Evolutionary conservation across 2,329 filamentous ascomycete genomes (phyloP), one percentile per base, ranked within the genome.

Genomic region (Aureobasidium sp.): DNA sequence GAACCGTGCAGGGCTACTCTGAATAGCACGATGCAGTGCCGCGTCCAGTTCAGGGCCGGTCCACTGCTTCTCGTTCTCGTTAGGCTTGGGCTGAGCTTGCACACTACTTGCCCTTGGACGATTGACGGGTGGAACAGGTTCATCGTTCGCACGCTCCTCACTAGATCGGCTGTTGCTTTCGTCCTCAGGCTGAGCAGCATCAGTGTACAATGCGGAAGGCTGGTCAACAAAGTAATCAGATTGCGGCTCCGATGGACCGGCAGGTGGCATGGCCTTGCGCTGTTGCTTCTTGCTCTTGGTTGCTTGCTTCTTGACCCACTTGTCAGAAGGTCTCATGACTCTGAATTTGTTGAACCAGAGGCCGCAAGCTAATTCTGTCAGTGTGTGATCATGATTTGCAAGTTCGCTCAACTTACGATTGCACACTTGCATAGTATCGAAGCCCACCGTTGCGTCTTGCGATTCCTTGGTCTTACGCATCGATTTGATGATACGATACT

Each of bases 291-390:
- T 69, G 64, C 44, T 68, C 22, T 36, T 64, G 34, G 60, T 62
- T 59, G 66, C 67, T 27, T 66, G 64, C 64, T 71, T 71, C 62
- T 69, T 71, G 47, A 65, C 66, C 93, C 93, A 99, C 66, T 87
- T 86, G 64, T 93, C 86, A 60, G 85, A 80, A 2, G 94, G 94
- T 9, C 94, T 87, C 79, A 96, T 94, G 27, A 79, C 82, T 70
- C 89, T 91, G 74, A 88, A 91, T 71, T 97, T 97, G 64, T 87
- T 86, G 68, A 99, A 87, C 91, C 91, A 99, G 45, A 99, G 86
- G 20, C 94, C 94, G 72, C 94, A 99, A 63, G 93, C 84, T 87
- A 67, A 2, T 64, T 42, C 47, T 63, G 39, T 57, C 37, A 58
- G 52, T 34, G 9, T 39, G 25, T 29, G 25, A 37, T 41, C 27